Evolutionary conservation across 2,329 filamentous ascomycete species (phyloP), one percentile per base, ranked within the genome.

Genomic region (Colletotrichum tropicicola): DNA sequence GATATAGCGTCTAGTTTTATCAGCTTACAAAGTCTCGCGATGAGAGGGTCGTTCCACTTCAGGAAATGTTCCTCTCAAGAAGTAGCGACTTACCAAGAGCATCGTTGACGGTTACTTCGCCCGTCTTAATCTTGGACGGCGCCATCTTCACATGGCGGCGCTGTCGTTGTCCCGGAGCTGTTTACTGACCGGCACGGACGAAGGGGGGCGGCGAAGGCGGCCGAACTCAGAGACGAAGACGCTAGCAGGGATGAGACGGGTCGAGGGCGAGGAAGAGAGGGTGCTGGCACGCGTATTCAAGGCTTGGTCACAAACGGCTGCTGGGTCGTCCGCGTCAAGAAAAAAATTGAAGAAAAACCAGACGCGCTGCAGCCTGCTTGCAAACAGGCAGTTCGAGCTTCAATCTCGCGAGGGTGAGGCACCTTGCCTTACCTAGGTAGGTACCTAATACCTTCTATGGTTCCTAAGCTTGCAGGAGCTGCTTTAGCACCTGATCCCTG

Each of bases 1-100:
- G 51, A 49, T 19, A 68, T 66, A 13, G 76, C 72, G 21, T 70
- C 78, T 81, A 62, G 39, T 21, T 19, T 19, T 43, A 43, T 43
- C 39, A 19, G n/a, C n/a, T n/a, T n/a, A n/a, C n/a, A n/a, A n/a
- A n/a, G n/a, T n/a, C n/a, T n/a, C n/a, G n/a, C n/a, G n/a, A n/a
- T n/a, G n/a, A n/a, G n/a, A n/a, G n/a, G n/a, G n/a, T n/a, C n/a
- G n/a, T n/a, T n/a, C n/a, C n/a, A n/a, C n/a, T n/a, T n/a, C n/a
- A n/a, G n/a, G n/a, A n/a, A n/a, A n/a, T n/a, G n/a, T n/a, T n/a
- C n/a, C n/a, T 23, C 17, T 19, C 19, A 17, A 7, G 12, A 10
- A 6, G 10, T 13, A 15, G 10, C 12, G 9, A 39, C 66, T 48
- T 19, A 68, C 66, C 43, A 6, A 66, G 62, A 37, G 66, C 67